These are phyloP conservation scores for Avena insularis DNA, from an alignment of 176 grass and related monocot genomes.

Conservation along the genomic window DNA sequence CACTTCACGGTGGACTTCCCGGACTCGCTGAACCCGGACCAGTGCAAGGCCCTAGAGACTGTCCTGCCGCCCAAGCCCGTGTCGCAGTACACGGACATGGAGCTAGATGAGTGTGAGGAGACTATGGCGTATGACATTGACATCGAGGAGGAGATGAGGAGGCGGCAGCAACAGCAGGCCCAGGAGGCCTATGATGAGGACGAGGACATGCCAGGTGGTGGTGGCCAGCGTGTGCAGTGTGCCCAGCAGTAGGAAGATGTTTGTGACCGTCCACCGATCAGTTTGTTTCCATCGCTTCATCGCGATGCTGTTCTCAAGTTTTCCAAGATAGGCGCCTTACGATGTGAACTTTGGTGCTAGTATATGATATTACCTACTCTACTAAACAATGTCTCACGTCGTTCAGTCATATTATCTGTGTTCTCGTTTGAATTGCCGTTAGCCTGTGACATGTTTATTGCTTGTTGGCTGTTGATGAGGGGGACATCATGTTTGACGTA, in stretches of 20 bases:
- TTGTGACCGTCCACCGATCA: not conserved
- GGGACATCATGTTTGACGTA: not conserved
- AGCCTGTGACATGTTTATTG: not conserved
- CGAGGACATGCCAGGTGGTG: conserved; percentile 65
- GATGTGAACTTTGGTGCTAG: conserved; percentile 9
- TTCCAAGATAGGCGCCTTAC: not conserved
- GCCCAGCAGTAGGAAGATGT: conserved; percentile 68
- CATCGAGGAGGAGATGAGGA: conserved; percentile 80
- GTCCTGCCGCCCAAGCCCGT: conserved; percentile 60
- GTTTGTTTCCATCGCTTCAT: not conserved
- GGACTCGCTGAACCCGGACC: conserved; percentile 57
- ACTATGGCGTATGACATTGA: conserved; percentile 72
- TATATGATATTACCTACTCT: conserved; percentile 4
- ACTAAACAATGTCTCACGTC: not conserved
- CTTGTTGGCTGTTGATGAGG: not conserved
- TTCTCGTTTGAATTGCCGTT: not conserved
- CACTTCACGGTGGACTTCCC: conserved; percentile 88
- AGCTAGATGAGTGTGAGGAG: conserved; percentile 91
- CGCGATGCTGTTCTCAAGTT: conserved; percentile 24
- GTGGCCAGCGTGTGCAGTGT: conserved; percentile 79
- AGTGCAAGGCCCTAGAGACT: conserved; percentile 72
- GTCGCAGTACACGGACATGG: conserved; percentile 74
- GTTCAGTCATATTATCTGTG: not conserved
- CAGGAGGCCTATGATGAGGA: conserved; percentile 92
- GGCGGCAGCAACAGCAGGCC: conserved; percentile 72